Base-by-base conservation (phyloP, 164 flowering plant species). In the Pachysandra terminalis region DNA sequence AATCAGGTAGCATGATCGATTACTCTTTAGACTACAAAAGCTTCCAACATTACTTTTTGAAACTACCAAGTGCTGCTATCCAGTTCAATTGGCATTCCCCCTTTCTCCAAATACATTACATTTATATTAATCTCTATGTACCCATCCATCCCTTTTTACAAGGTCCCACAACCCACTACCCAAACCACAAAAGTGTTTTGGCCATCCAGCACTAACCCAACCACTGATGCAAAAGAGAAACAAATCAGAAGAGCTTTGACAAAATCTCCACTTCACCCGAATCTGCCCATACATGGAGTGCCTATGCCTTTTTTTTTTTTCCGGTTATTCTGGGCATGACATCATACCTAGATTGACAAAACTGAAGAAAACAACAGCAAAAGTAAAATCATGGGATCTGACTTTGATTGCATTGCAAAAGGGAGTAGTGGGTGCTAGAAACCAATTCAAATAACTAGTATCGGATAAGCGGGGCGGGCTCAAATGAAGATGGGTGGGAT, bases 131-230 rank as follows among this genome's bases (percentile, higher is more conserved):
- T 70, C 64, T 58, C 63, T 64, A 70, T 74, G 68, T 77, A 60
- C 74, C 37, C 74, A 71, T 74, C 73, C 63, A 5, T 37, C 45
- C 65, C 62, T 73, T 77, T 77, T 71, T 56, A 22, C 45, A 63
- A 68, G 81, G 79, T 24, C 90, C 91, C 86, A 79, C 80, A 69
- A 61, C 75, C 86, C 91, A 87, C 84, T 73, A 79, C 54, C 66
- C 3, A 58, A 28, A 85, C 87, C 76, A 78, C 64, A 65, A 83
- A 84, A 76, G 81, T 73, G 83, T 79, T 79, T 69, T 66, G 78
- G 81, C 80, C 82, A 81, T 78, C 66, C 72, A 65, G 85, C 88
- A 87, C 86, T 71, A 82, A 51, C 66, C 81, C 78, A 74, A 71
- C 79, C 77, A 77, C 53, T 77, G 69, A 68, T 59, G 24, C 61